phyloP scores from a whole-genome alignment of 169 alveolate species.

The Plasmodium cynomolgi region DNA sequence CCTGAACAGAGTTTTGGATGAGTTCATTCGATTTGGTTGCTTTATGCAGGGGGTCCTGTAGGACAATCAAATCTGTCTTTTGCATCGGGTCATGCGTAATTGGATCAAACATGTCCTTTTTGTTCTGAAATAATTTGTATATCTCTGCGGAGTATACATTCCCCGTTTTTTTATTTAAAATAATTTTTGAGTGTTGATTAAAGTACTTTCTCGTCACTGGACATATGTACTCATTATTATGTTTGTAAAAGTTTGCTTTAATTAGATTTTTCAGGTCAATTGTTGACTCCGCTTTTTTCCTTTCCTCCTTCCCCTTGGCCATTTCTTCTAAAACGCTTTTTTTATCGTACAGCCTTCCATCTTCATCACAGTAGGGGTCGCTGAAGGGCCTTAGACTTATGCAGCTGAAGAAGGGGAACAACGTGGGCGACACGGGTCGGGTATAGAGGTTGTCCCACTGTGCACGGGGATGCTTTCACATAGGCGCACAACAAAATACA shows the following conservation, averaged over 20 bases:
- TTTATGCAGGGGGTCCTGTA: constrained; percentile 79
- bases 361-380: constrained; percentile 74
- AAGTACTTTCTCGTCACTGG: constrained; percentile 93
- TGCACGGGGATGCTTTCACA: not conserved
- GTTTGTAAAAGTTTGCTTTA: constrained; percentile 87
- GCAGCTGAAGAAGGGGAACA: constrained; percentile 17
- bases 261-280: constrained; percentile 88
- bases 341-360: constrained; percentile 67
- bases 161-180: constrained; percentile 91
- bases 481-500: not conserved
- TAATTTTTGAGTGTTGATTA: constrained; percentile 90
- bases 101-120: constrained; percentile 70
- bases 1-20: constrained; percentile 48
- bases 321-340: constrained; percentile 68
- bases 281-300: constrained; percentile 1
- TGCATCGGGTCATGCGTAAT: constrained; percentile 75
- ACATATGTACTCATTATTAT: constrained; percentile 90
- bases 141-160: constrained; percentile 90
- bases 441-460: not conserved
- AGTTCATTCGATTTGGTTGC: constrained; percentile 25
- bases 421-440: not conserved
- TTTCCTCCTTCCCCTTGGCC: constrained; percentile 8
- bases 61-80: constrained; percentile 78
- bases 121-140: constrained; percentile 45
- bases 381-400: constrained; percentile 64